Evolutionary conservation across 2,329 filamentous ascomycete genomes (phyloP).

Genomic region (Clathrospora elynae): DNA sequence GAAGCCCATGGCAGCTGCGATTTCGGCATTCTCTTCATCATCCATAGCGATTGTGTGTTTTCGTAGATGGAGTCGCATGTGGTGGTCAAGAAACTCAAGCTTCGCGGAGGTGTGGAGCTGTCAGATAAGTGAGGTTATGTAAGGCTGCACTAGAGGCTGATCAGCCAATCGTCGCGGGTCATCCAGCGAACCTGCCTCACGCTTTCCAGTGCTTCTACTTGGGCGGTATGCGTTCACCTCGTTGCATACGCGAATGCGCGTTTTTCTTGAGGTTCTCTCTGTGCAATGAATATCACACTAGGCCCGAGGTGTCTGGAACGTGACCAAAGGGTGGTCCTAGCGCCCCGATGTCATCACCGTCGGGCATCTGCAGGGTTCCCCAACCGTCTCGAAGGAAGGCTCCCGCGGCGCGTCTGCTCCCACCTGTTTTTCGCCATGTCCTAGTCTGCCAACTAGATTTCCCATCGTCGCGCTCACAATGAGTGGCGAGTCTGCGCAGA

Average conservation of each 20-base stretch:
- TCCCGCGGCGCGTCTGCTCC: slow-evolving; percentile 5
- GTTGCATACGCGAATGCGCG: background rate
- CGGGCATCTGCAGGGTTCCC: slow-evolving; percentile 21
- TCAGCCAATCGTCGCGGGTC: slow-evolving; percentile 9
- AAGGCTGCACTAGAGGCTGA: slow-evolving; percentile 2
- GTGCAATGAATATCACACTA: background rate
- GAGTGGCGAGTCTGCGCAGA: slow-evolving; percentile 37
- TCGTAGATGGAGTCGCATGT: background rate
- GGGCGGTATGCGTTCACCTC: background rate
- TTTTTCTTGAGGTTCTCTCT: background rate
- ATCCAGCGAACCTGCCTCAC: background rate
- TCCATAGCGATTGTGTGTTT: slow-evolving; percentile 33
- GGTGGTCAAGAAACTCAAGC: background rate
- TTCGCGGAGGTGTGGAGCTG: no score
- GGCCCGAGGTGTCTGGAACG: slow-evolving; percentile 3
- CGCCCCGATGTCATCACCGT: slow-evolving; percentile 20
- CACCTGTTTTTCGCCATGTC: slow-evolving; percentile 13
- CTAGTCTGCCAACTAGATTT: slow-evolving; percentile 7
- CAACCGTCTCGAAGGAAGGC: slow-evolving; percentile 4
- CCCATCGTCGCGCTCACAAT: slow-evolving; percentile 21
- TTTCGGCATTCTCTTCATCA: slow-evolving; percentile 57
- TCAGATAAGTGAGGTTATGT: slow-evolving; percentile 2
- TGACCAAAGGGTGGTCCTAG: slow-evolving; percentile 19
- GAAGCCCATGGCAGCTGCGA: slow-evolving; percentile 75
- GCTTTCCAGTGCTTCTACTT: slow-evolving; percentile 1